Conservation (phyloP, 768 basidiomycete species). For the Russula dissimulans region DNA sequence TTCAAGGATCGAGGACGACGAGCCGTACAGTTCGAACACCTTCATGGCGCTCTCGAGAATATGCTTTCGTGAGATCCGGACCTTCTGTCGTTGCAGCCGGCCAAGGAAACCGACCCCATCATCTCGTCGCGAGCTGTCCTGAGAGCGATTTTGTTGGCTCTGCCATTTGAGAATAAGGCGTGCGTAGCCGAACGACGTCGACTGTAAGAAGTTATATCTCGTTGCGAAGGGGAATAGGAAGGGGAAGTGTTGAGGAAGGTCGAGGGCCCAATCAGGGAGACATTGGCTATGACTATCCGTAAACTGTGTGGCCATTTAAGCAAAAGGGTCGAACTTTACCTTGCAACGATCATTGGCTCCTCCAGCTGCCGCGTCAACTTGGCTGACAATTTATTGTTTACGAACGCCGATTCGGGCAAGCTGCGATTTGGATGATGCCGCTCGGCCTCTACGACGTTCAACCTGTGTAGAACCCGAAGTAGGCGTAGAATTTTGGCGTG, state of each 20-base stretch:
- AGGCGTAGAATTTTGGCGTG: constrained; percentile 88
- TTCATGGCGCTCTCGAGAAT: constrained; percentile 94
- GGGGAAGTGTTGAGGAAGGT: constrained; percentile 92
- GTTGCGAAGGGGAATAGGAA: constrained; percentile 99
- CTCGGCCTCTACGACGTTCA: constrained; percentile 69
- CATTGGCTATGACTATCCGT: constrained; percentile 54
- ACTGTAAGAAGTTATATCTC: constrained; percentile 94
- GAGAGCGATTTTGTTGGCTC: constrained; percentile 71
- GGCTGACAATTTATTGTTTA: constrained; percentile 96
- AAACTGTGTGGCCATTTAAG: not conserved
- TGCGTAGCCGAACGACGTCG: constrained; percentile 95
- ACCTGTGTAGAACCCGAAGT: constrained; percentile 74
- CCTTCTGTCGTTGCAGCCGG: constrained; percentile 89
- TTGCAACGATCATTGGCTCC: constrained; percentile 98
- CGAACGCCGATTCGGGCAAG: constrained; percentile 75
- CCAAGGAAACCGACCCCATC: constrained; percentile 91
- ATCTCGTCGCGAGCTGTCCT: constrained; percentile 73
- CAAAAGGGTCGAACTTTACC: constrained; percentile 37
- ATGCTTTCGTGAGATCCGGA: constrained; percentile 90
- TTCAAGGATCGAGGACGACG: constrained; percentile 87
- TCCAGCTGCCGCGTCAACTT: constrained; percentile 96
- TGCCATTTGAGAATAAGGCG: constrained; percentile 94
- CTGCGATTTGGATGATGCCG: constrained; percentile 48
- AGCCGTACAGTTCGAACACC: constrained; percentile 93
- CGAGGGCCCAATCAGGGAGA: constrained; percentile 93